A percentile compares a stretch with the other conserved stretches of the same genome.
Conservation (phyloP, 2,329 filamentous ascomycete species). For the Claviceps citrina region DNA sequence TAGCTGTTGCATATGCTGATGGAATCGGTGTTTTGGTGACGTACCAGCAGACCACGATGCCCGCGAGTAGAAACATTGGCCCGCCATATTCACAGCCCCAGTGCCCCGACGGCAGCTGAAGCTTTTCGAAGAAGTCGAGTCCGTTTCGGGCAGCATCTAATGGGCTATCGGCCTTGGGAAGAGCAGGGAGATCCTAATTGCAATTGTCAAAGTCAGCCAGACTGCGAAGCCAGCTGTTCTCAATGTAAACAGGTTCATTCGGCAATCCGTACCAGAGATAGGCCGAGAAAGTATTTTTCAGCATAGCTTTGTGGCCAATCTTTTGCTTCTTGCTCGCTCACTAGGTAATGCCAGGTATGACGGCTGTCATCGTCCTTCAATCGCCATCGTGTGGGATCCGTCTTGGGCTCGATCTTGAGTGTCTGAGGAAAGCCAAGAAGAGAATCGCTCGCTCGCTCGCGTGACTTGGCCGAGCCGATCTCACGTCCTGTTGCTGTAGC, state of each 20-base stretch:
- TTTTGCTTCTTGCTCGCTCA: conserved; percentile 51
- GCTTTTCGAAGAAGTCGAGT: conserved; percentile 71
- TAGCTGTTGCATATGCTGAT: conserved; percentile 65
- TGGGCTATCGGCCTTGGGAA: conserved; percentile 55
- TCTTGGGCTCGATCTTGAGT: conserved; percentile 40
- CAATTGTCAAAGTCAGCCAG: neutral
- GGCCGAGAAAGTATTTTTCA: conserved; percentile 78
- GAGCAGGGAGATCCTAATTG: conserved; percentile 52
- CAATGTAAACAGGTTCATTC: neutral
- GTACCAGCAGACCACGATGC: conserved; percentile 74
- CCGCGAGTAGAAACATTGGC: conserved; percentile 86
- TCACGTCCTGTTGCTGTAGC: conserved; percentile 16
- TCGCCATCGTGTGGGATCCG: conserved; percentile 73
- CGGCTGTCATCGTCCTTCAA: conserved; percentile 67
- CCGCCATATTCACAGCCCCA: conserved; percentile 98
- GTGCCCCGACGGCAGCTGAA: conserved; percentile 78
- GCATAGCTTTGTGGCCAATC: conserved; percentile 74
- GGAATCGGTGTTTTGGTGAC: conserved; percentile 79
- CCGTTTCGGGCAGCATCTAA: conserved; percentile 70
- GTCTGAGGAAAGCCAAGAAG: conserved; percentile 27
- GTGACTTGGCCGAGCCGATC: conserved; percentile 17
- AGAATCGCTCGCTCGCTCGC: conserved; percentile 29
- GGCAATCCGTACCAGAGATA: conserved; percentile 49
- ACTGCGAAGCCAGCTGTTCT: neutral
- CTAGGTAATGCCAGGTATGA: conserved; percentile 89